Conservation (phyloP, 495 filamentous ascomycete species). For the Emericellopsis terricola region DNA sequence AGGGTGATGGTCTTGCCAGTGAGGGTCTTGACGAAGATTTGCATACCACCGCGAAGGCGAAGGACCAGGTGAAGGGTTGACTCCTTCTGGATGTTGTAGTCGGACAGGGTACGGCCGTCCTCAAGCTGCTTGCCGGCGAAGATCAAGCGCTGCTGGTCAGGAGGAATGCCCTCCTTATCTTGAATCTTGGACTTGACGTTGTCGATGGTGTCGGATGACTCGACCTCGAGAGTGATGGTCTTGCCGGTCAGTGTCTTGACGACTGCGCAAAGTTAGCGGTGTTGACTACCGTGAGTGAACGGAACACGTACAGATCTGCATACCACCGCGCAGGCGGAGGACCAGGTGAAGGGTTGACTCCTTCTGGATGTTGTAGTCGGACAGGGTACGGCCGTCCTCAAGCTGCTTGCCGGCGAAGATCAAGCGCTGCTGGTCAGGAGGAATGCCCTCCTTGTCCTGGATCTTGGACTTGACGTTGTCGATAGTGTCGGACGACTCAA, state of each 20-base stretch:
- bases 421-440: conserved; percentile 92
- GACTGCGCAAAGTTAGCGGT: too few relatives aligned
- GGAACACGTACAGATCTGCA: conserved; percentile 90
- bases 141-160: conserved; percentile 86
- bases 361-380: conserved; percentile 98
- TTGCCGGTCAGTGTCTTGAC: conserved; percentile 90
- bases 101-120: conserved; percentile 61
- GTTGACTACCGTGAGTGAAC: too few relatives aligned
- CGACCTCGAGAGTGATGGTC: conserved; percentile 96
- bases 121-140: conserved; percentile 95
- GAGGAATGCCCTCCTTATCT: conserved; percentile 92
- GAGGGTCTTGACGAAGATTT: conserved; percentile 69
- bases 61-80: conserved; percentile 91
- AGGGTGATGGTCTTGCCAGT: conserved; percentile 91
- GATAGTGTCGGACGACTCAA: conserved; percentile 94
- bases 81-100: conserved; percentile 99
- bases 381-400: conserved; percentile 89
- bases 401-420: conserved; percentile 99
- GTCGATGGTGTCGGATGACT: conserved; percentile 90
- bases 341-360: conserved; percentile 91
- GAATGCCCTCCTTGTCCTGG: conserved; percentile 98
- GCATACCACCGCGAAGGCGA: conserved; percentile 97
- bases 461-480: conserved; percentile 99
- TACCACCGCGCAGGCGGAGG: conserved; percentile 93
- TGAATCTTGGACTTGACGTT: conserved; percentile 73